Conservation (phyloP, 495 filamentous ascomycete species). For the Parathielavia hyrcaniae region DNA sequence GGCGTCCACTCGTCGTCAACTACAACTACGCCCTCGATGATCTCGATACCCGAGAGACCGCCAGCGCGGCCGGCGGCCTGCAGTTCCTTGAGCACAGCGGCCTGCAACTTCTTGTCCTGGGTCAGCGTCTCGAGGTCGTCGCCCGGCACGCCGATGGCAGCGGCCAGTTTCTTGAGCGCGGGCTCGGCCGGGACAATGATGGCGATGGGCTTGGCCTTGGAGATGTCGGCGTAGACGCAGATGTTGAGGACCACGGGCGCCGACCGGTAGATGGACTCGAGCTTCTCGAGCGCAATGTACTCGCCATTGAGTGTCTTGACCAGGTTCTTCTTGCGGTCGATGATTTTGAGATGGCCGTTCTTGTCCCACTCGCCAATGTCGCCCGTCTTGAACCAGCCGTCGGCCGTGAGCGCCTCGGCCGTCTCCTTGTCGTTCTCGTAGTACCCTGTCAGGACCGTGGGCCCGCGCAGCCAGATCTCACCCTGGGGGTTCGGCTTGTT, state of each 20-base stretch:
- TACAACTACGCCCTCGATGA: conserved; percentile 85
- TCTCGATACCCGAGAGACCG: conserved; percentile 78
- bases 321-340: conserved; percentile 97
- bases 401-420: conserved; percentile 61
- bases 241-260: conserved; percentile 84
- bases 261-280: conserved; percentile 90
- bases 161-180: conserved; percentile 76
- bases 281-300: conserved; percentile 98
- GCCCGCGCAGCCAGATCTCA: conserved; percentile 88
- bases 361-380: conserved; percentile 88
- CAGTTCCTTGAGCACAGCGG: conserved; percentile 73
- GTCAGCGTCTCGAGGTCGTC: conserved; percentile 69
- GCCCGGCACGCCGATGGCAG: conserved; percentile 63
- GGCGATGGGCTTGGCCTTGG: conserved; percentile 80
- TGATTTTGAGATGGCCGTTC: conserved; percentile 76
- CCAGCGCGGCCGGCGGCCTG: conserved; percentile 67
- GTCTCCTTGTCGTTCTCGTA: conserved; percentile 81
- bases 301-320: conserved; percentile 95
- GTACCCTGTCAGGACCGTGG: conserved; percentile 65
- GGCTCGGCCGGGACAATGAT: conserved; percentile 89
- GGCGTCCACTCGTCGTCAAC: conserved; percentile 97
- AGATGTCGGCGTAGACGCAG: conserved; percentile 79
- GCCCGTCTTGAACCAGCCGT: conserved; percentile 94
- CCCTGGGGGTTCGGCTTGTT: conserved; percentile 88
- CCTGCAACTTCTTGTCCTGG: conserved; percentile 74